These are phyloP conservation scores for Leishmania gerbilli DNA, from an alignment of 208 protist genomes.

Conservation along the genomic window DNA sequence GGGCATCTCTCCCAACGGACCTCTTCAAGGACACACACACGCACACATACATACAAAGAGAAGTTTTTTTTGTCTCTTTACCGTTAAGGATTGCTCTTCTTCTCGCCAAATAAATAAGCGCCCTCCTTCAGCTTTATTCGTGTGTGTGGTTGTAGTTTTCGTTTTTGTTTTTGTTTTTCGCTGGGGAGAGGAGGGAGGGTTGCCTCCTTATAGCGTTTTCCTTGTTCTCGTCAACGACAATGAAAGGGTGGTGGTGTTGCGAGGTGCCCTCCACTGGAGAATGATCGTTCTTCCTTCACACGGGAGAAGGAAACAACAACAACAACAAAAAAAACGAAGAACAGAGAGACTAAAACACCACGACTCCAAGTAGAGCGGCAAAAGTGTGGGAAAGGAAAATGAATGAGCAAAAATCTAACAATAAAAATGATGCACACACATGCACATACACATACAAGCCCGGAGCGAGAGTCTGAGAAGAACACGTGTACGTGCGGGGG, in stretches of 20 bases:
- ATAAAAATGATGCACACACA: neutral
- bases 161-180: too few species aligned
- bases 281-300: neutral
- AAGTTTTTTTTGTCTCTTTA: neutral
- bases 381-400: neutral
- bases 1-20: too few species aligned
- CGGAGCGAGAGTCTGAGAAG: neutral
- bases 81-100: neutral
- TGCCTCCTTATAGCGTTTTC: neutral
- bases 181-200: too few species aligned
- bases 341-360: neutral
- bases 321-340: neutral
- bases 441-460: neutral
- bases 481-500: neutral
- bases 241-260: neutral
- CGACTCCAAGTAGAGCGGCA: neutral
- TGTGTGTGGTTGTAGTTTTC: too few species aligned
- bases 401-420: neutral
- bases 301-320: slow-evolving; percentile 6
- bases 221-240: neutral
- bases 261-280: neutral
- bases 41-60: neutral
- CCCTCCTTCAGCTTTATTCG: too few species aligned
- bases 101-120: neutral
- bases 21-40: neutral